Conservation (phyloP, 805 yeast genomes). For the Blastobotrys americana region DNA sequence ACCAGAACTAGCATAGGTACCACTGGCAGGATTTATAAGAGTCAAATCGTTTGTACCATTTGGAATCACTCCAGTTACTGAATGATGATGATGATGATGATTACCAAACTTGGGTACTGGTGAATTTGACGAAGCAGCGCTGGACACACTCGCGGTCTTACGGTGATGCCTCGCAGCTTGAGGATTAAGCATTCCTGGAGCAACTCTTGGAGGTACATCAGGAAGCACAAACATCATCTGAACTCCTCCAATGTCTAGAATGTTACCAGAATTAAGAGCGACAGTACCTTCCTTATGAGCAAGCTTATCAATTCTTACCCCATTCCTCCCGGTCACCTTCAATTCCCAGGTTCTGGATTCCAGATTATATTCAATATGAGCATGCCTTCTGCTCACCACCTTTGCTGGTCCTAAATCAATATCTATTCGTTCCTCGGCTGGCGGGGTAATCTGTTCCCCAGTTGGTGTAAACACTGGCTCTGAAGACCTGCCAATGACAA, state of each 20-base stretch:
- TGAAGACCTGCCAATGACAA: conserved; percentile 84
- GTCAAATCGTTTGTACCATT: background rate
- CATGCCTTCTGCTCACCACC: conserved; percentile 91
- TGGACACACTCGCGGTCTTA: background rate
- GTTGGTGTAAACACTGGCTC: conserved; percentile 19
- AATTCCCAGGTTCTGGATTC: conserved; percentile 80
- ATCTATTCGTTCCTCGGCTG: conserved; percentile 37
- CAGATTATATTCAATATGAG: conserved; percentile 70
- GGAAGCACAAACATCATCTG: conserved; percentile 99
- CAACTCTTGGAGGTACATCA: conserved; percentile 68
- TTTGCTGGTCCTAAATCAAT: conserved; percentile 96
- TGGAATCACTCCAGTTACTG: background rate
- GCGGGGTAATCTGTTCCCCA: conserved; percentile 5
- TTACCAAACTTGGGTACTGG: background rate
- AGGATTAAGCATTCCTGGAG: conserved; percentile 24
- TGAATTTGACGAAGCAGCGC: background rate
- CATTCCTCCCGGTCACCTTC: conserved; percentile 79
- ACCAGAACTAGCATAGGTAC: background rate
- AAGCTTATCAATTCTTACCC: conserved; percentile 80
- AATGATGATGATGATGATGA: conserved; percentile 1
- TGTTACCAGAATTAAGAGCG: conserved; percentile 73
- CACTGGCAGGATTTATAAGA: background rate
- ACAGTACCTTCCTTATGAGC: conserved; percentile 36
- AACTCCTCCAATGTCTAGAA: conserved; percentile 91
- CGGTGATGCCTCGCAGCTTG: background rate